Evolutionary conservation across 139 green algal species (phyloP), one percentile per base, ranked within the genome.

Genomic region (Dunaliella primolecta): DNA sequence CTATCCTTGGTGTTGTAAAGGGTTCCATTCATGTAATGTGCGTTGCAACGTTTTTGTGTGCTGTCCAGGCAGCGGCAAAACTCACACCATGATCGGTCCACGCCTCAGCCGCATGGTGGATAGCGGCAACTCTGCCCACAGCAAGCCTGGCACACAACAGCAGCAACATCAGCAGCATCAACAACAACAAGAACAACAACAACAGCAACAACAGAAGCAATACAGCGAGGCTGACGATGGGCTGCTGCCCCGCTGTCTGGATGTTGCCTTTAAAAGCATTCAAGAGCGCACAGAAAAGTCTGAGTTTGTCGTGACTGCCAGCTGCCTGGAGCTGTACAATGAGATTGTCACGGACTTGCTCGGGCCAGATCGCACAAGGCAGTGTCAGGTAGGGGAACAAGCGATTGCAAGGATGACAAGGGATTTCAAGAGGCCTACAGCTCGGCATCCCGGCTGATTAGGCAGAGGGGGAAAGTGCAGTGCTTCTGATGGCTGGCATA

Each of bases 41-140:
- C n/a, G n/a, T n/a, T n/a, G n/a, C n/a, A n/a, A n/a, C n/a, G n/a
- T n/a, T n/a, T n/a, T n/a, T n/a, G n/a, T n/a, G n/a, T n/a, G n/a
- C n/a, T n/a, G n/a, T 72, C 29, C 90, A 46, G 87, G 91, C 81
- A 84, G 78, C 29, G 94, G 94, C 31, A 97, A 97, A 84, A 96
- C 94, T 7, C 94, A 95, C 89, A 95, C 92, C 31, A 96, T 96
- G 88, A 89, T 96, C 64, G 94, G 94, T 2, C 87, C 90, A 11
- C 88, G 90, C 23, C 85, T 94, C 30, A 89, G 88, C 57, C 78
- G 84, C 15, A 75, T 32, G 1, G 57, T 2, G 1, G 75, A 79
- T 23, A 31, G 34, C 27, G 23, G 38, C 23, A 2, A 21, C 37
- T 2, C 83, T 29, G 25, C 83, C 3, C 3, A 64, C 15, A 15